Evolutionary conservation across 805 yeast species (phyloP).

Genomic region (Kuraishia borneana): DNA sequence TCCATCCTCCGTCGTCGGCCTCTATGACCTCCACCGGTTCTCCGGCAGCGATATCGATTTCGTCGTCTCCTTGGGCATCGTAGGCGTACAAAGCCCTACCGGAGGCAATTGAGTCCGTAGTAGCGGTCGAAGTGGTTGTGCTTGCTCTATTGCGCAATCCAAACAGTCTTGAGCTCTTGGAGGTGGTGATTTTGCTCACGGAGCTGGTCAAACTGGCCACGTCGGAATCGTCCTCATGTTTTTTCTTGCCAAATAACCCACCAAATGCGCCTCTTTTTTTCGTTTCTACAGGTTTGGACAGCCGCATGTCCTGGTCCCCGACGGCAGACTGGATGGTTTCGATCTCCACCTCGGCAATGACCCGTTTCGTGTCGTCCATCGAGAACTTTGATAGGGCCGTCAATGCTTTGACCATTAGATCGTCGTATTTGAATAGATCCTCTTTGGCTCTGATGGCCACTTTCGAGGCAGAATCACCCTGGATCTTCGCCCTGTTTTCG

Average conservation of each 20-base stretch:
- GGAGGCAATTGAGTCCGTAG: slow-evolving; percentile 5
- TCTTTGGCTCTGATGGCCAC: slow-evolving; percentile 29
- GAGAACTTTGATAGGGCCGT: slow-evolving; percentile 50
- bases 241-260: slow-evolving; percentile 7
- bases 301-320: slow-evolving; percentile 58
- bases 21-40: slow-evolving; percentile 48
- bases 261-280: slow-evolving; percentile 53
- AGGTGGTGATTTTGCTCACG: slow-evolving; percentile 14
- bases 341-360: slow-evolving; percentile 74
- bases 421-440: slow-evolving; percentile 32
- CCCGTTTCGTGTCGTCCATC: slow-evolving; percentile 60
- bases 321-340: slow-evolving; percentile 85
- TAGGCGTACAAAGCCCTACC: slow-evolving; percentile 58
- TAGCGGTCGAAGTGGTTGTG: slow-evolving; percentile 9
- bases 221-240: slow-evolving; percentile 8
- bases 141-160: slow-evolving; percentile 19
- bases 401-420: slow-evolving; percentile 40
- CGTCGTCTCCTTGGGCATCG: slow-evolving; percentile 64
- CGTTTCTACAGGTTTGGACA: slow-evolving; percentile 36
- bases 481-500: slow-evolving; percentile 20
- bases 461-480: slow-evolving; percentile 19
- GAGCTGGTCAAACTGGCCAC: slow-evolving; percentile 15
- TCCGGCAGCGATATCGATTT: slow-evolving; percentile 48
- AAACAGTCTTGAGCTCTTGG: slow-evolving; percentile 19
- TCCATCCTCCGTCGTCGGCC: slow-evolving; percentile 93